Evolutionary conservation across 1,284 basidiomycete genomes (phyloP).

Genomic region (Apiotrichum porosum): DNA sequence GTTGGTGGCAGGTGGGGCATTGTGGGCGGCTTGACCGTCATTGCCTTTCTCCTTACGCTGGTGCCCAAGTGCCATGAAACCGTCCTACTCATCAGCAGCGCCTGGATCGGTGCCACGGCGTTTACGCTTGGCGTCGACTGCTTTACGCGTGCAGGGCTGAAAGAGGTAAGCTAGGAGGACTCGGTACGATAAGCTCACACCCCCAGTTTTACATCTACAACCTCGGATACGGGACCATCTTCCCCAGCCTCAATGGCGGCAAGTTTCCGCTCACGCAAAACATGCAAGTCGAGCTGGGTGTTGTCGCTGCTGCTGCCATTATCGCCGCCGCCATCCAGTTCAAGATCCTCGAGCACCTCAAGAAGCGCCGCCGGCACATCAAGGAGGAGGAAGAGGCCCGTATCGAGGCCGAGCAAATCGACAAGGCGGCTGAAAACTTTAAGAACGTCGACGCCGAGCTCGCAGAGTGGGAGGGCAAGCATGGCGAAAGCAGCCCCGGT

Average conservation of each 20-base stretch:
- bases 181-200: not conserved
- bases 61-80: constrained; percentile 71
- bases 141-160: constrained; percentile 80
- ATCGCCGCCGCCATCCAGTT: constrained; percentile 88
- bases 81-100: constrained; percentile 73
- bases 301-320: constrained; percentile 64
- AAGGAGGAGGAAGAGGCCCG: constrained; percentile 64
- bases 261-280: constrained; percentile 82
- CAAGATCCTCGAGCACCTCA: constrained; percentile 71
- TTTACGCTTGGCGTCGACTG: constrained; percentile 91
- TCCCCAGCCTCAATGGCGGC: constrained; percentile 66
- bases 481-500: constrained; percentile 50
- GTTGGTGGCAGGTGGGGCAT: constrained; percentile 77
- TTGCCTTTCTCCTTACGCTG: constrained; percentile 60
- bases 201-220: constrained; percentile 89
- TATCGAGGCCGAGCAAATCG: constrained; percentile 68
- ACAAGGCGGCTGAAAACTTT: constrained; percentile 68
- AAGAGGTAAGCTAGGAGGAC: constrained; percentile 59
- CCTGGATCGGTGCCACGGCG: constrained; percentile 73
- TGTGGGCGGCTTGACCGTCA: constrained; percentile 60
- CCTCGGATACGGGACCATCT: constrained; percentile 65
- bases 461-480: constrained; percentile 79
- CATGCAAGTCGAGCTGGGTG: constrained; percentile 89
- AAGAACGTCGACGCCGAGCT: constrained; percentile 65
- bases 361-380: constrained; percentile 71